phyloP scores from a whole-genome alignment of 2,329 filamentous ascomycete species.

The Hyphodiscus sp. region DNA sequence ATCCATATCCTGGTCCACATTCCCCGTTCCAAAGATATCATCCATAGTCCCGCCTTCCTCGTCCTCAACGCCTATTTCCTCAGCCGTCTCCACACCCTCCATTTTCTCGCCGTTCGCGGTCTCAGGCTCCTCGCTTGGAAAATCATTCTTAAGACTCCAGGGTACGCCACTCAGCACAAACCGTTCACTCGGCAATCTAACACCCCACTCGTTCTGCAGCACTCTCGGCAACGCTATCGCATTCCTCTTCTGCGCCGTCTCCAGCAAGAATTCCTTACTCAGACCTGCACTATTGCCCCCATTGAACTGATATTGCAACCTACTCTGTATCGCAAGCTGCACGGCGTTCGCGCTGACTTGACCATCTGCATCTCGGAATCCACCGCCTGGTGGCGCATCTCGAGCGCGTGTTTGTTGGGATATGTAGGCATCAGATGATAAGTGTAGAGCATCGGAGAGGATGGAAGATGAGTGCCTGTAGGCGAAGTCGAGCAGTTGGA shows the following conservation, averaged over 20 bases:
- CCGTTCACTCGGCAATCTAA: slow-evolving; percentile 59
- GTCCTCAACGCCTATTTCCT: slow-evolving; percentile 31
- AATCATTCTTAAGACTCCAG: slow-evolving; percentile 57
- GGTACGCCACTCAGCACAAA: slow-evolving; percentile 61
- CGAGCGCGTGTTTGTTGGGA: slow-evolving; percentile 29
- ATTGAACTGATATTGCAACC: slow-evolving; percentile 64
- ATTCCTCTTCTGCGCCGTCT: slow-evolving; percentile 67
- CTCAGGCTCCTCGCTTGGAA: slow-evolving; percentile 30
- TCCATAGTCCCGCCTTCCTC: slow-evolving; percentile 28
- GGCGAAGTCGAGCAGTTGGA: slow-evolving; percentile 79
- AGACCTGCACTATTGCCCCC: slow-evolving; percentile 44
- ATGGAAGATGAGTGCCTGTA: slow-evolving; percentile 74
- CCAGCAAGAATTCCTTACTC: slow-evolving; percentile 69
- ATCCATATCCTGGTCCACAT: slow-evolving; percentile 35
- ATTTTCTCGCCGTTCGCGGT: slow-evolving; percentile 38
- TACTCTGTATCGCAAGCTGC: slow-evolving; percentile 63
- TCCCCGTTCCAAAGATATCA: slow-evolving; percentile 33
- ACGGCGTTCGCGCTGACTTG: slow-evolving; percentile 59
- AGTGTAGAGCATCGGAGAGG: slow-evolving; percentile 63
- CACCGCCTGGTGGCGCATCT: slow-evolving; percentile 28
- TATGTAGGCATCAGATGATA: slow-evolving; percentile 62
- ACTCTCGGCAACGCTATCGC: slow-evolving; percentile 58
- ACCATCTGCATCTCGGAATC: slow-evolving; percentile 28
- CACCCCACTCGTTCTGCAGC: slow-evolving; percentile 59
- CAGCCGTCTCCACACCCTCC: slow-evolving; percentile 34